These are phyloP conservation scores for Podospora comata DNA, from an alignment of 495 filamentous ascomycete species.

Conservation along the genomic window DNA sequence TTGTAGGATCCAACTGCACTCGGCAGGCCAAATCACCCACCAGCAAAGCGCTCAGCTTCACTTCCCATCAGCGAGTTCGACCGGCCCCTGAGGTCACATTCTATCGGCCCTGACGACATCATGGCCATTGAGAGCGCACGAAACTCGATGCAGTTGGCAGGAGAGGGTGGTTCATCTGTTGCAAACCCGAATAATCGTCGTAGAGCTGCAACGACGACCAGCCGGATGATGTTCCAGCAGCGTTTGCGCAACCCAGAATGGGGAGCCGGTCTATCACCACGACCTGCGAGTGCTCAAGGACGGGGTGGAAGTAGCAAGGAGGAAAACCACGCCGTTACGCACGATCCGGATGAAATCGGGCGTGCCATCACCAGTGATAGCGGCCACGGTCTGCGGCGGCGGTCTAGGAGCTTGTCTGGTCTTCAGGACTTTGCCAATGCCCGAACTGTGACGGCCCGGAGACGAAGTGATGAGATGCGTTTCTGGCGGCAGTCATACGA, in stretches of 20 bases:
- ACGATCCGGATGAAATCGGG: constrained; percentile 49
- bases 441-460: constrained; percentile 31
- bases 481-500: constrained; percentile 56
- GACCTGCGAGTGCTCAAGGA: constrained; percentile 52
- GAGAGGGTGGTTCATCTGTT: constrained; percentile 26
- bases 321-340: constrained; percentile 20
- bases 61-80: constrained; percentile 53
- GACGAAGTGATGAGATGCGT: constrained; percentile 56
- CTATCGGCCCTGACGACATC: constrained; percentile 48
- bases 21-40: constrained; percentile 31
- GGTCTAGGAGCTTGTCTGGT: constrained; percentile 54
- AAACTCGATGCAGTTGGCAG: constrained; percentile 47
- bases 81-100: constrained; percentile 52
- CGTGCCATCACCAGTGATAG: constrained; percentile 52
- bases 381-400: constrained; percentile 38
- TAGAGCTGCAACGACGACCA: constrained; percentile 37
- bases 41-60: constrained; percentile 49
- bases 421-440: constrained; percentile 38
- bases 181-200: constrained; percentile 15
- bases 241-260: constrained; percentile 32
- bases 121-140: constrained; percentile 45
- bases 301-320: constrained; percentile 36
- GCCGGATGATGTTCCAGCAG: constrained; percentile 33
- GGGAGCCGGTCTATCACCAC: constrained; percentile 51
- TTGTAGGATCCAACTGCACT: constrained; percentile 45